Evolutionary conservation across 768 basidiomycete genomes (phyloP).

Genomic region (Daedalea quercina): DNA sequence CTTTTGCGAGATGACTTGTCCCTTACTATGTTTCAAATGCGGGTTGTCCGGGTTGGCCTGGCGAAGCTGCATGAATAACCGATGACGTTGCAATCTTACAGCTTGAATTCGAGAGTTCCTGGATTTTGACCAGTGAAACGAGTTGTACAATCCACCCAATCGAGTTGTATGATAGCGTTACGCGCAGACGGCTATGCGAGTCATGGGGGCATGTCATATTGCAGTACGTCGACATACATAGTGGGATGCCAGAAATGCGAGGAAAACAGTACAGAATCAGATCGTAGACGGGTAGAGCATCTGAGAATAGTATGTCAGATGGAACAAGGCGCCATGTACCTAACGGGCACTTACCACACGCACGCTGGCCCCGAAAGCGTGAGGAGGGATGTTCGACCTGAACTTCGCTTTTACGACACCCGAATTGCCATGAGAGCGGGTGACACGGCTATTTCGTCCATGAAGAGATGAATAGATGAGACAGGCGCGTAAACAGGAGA

Average conservation of each 20-base stretch:
- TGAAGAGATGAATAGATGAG: background rate
- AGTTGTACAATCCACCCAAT: too few species aligned
- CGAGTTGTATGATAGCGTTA: too few species aligned
- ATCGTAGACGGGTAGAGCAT: constrained; percentile 92
- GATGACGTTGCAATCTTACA: too few species aligned
- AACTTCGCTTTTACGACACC: constrained; percentile 98
- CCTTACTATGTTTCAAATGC: background rate
- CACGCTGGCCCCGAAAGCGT: constrained; percentile 87
- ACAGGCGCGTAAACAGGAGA: background rate
- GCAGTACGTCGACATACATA: constrained; percentile 22
- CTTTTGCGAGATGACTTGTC: background rate
- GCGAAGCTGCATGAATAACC: too few species aligned
- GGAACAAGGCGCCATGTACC: background rate
- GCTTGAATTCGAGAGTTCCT: too few species aligned
- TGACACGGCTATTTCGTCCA: constrained; percentile 60
- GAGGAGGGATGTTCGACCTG: constrained; percentile 89
- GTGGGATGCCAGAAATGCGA: constrained; percentile 18
- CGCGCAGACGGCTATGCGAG: too few species aligned
- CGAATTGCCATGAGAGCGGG: constrained; percentile 88
- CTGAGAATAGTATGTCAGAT: constrained; percentile 29
- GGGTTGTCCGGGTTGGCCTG: background rate
- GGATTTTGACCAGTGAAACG: too few species aligned
- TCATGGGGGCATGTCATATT: constrained; percentile 31
- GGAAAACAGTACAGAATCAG: constrained; percentile 34
- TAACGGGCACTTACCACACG: constrained; percentile 62